Base-by-base conservation (phyloP, 2,329 filamentous ascomycete genomes). In the Scolecobasidium constrictum region DNA sequence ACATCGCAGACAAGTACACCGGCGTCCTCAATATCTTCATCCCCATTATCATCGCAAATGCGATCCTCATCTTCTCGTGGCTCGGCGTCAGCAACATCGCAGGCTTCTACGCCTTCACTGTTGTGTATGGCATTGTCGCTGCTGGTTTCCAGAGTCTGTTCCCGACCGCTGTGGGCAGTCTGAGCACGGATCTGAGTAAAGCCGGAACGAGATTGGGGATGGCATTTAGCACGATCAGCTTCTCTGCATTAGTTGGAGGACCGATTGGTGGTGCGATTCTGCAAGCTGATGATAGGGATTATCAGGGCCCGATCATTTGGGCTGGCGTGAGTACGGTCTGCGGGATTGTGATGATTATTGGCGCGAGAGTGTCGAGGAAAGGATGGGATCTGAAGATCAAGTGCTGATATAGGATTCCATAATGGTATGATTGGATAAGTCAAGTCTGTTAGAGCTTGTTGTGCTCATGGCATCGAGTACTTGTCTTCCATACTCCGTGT, bases 61-160 rank as follows among this genome's bases (percentile, higher is more conserved):
- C 59, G 2, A 42, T 69, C 4, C 52, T 71, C 16, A 51, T 67
- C 2, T 73, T 73, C 46, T 65, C 62, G 49, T 85, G 80, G 80
- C 71, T 74, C 15, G 71, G 66, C 2, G 73, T 86, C 5, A 47
- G 55, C 1, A 60, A 61, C 13, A 56, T 68, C 1, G 38, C 60
- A 0, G 69, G 71, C 0, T 60, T 85, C 20, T 83, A 82, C 52
- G 67, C 64, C 1, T 86, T 82, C 69, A 63, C 73, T 0, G 62
- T 68, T 0, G 66, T 80, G 44, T 83, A 81, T 52, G 83, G 83
- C 1, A 65, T 83, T 38, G 71, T 71, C 2, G 75, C 71, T 0
- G 78, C 77, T 0, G 77, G 69, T 0, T 73, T 84, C 37, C 80
- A 84, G 58, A 71, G 71, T 5, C 55, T 86, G 9, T 83, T 84